Percentiles rank a stretch among this genome's conserved stretches.
These are phyloP conservation scores for Parsonsia alboflavescens DNA, from an alignment of 257 asterid species.

Conservation along the genomic window DNA sequence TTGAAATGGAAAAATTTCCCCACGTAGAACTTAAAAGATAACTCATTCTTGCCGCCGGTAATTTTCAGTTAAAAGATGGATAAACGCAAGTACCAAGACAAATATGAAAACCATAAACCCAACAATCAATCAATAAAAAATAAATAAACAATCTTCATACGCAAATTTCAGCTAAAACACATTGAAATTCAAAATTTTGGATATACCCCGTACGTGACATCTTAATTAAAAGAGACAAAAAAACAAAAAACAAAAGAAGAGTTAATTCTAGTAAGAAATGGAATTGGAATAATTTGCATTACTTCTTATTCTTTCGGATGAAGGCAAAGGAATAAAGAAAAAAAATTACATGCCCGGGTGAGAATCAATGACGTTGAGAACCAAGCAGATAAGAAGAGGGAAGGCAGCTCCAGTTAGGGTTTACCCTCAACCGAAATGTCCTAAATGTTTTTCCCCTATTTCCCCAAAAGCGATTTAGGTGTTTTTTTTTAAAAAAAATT, in stretches of 20 bases:
- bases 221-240: too few species aligned
- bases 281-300: neutral
- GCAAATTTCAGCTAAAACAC: slow-evolving; percentile 6
- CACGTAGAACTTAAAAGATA: neutral
- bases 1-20: neutral
- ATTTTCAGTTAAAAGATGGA: neutral
- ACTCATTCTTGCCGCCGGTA: neutral
- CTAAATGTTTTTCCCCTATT: neutral
- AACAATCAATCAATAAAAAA: neutral
- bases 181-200: neutral
- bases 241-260: neutral
- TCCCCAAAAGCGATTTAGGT: neutral
- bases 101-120: neutral
- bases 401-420: slow-evolving; percentile 16
- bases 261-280: neutral
- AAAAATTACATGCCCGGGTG: slow-evolving; percentile 12
- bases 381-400: neutral
- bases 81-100: neutral
- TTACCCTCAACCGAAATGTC: slow-evolving; percentile 2
- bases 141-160: neutral
- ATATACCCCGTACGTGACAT: neutral
- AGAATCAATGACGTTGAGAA: neutral
- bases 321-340: neutral
- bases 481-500: neutral
- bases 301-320: neutral